phyloP scores from a whole-genome alignment of 176 grass and related monocot species.

The Lolium rigidum region DNA sequence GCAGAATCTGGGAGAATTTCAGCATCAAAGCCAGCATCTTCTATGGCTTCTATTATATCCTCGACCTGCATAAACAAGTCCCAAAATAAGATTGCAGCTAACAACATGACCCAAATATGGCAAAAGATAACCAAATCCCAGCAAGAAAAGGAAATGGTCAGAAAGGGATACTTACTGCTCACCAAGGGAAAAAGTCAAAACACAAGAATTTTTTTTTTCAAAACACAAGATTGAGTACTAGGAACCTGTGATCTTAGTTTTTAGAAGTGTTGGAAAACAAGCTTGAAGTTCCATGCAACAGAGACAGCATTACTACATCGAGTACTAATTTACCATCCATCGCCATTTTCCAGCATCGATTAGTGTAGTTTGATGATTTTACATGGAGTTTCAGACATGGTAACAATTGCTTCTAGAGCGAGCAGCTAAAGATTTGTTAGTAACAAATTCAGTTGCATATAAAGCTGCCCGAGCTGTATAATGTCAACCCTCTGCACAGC shows the following conservation, averaged over 20 bases:
- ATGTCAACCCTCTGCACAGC: neutral
- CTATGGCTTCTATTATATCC: conserved; percentile 89
- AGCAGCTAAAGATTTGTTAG: neutral
- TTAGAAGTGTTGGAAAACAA: neutral
- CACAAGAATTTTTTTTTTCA: conserved; percentile 10
- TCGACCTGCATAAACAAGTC: conserved; percentile 69
- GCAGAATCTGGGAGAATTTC: conserved; percentile 83
- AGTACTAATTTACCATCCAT: neutral
- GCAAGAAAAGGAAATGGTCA: neutral
- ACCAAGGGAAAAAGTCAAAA: neutral
- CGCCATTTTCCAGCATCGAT: neutral
- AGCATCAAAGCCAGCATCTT: conserved; percentile 93
- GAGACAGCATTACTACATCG: neutral
- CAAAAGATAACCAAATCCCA: neutral
- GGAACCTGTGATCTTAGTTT: neutral
- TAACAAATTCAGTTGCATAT: neutral
- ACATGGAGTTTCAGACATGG: neutral
- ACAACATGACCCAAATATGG: conserved; percentile 11
- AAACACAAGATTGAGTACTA: neutral
- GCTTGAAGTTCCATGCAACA: neutral
- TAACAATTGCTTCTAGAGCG: conserved; percentile 10
- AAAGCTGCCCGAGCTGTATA: neutral
- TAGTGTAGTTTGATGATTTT: neutral
- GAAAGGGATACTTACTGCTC: neutral
- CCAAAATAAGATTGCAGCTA: conserved; percentile 25